Conservation (phyloP, 108 stramenopile genomes). For the Nitzschia putrida region DNA sequence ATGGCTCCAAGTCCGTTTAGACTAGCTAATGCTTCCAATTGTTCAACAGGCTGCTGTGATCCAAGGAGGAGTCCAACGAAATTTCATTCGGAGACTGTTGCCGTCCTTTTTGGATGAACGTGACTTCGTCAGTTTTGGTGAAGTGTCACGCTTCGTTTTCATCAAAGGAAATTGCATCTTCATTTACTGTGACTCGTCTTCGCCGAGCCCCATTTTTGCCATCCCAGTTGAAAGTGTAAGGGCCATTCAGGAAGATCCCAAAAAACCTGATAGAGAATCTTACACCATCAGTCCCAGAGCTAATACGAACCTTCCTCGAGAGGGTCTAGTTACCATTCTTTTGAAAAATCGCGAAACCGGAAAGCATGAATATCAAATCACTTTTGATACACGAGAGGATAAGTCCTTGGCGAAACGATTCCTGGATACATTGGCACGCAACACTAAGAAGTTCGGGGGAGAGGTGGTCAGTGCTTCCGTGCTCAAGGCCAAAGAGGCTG, state of each 20-base stretch:
- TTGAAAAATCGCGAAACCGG: slow-evolving; percentile 43
- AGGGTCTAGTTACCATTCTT: slow-evolving; percentile 46
- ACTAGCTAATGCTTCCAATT: not conserved
- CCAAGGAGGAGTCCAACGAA: slow-evolving; percentile 50
- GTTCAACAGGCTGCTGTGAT: slow-evolving; percentile 39
- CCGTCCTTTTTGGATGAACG: slow-evolving; percentile 56
- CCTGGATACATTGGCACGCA: slow-evolving; percentile 28
- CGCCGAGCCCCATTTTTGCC: slow-evolving; percentile 62
- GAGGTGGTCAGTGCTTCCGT: slow-evolving; percentile 24
- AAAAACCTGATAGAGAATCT: slow-evolving; percentile 49
- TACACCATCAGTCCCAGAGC: slow-evolving; percentile 56
- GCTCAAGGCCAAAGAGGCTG: slow-evolving; percentile 4
- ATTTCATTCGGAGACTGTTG: slow-evolving; percentile 34
- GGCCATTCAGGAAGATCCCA: slow-evolving; percentile 57
- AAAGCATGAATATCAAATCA: slow-evolving; percentile 59
- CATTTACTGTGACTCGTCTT: slow-evolving; percentile 51
- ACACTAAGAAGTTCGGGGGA: slow-evolving; percentile 20
- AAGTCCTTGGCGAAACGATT: slow-evolving; percentile 38
- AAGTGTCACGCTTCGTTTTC: slow-evolving; percentile 59
- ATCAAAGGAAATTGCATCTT: slow-evolving; percentile 48
- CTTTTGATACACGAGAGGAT: slow-evolving; percentile 58
- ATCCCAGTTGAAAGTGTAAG: slow-evolving; percentile 43
- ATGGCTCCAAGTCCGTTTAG: not conserved
- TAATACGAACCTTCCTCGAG: slow-evolving; percentile 35
- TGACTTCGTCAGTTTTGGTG: slow-evolving; percentile 64